Evolutionary conservation across 192 early-diverging fungal species (phyloP), one percentile per base, ranked within the genome.

Genomic region (Coemansia sp.): DNA sequence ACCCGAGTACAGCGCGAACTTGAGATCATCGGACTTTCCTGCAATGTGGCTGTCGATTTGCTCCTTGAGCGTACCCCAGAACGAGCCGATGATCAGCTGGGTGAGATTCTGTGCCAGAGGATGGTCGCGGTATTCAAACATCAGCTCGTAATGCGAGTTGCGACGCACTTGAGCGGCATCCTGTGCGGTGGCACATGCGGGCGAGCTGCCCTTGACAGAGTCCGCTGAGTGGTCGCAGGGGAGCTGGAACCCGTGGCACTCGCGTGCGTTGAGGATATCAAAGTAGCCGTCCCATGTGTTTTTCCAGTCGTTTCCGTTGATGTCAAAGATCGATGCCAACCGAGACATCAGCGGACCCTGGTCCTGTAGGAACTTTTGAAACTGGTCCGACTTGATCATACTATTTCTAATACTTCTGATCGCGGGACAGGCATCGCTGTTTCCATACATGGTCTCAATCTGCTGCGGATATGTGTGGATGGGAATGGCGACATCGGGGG

Each of bases 1-100:
- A 0, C 64, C 79, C 9, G 82, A 84, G 52, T 81, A 84, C 6
- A 85, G 24, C 13, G 75, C 77, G 34, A 85, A 65, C 61, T 67
- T 70, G 17, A 67, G 55, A 21, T 51, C 51, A 22, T 44, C 57
- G 18, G 61, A 9, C 39, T 69, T 55, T n/a, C 74, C 66, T 27
- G 46, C 57, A 24, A 72, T 60, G 24, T 50, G 64, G 24, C 47
- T 33, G 21, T 66, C 45, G 54, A 73, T 50, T 27, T 75, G 71
- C 33, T 71, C 64, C 23, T 61, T 69, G 27, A 80, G 59, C n/a
- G 64, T 66, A 18, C 66, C 69, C 1, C 81, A 30, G 55, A 84
- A 72, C 8, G 78, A 79, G 0, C 83, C 83, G 10, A 77, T 70
- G 10, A 22, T 43, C 18, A 84, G 57, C 21, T 71, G 71, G 5